A percentile compares a stretch with the other conserved stretches of the same genome.
These are phyloP conservation scores for Trapa incisa DNA, from an alignment of 345 rosid genomes.

Conservation along the genomic window DNA sequence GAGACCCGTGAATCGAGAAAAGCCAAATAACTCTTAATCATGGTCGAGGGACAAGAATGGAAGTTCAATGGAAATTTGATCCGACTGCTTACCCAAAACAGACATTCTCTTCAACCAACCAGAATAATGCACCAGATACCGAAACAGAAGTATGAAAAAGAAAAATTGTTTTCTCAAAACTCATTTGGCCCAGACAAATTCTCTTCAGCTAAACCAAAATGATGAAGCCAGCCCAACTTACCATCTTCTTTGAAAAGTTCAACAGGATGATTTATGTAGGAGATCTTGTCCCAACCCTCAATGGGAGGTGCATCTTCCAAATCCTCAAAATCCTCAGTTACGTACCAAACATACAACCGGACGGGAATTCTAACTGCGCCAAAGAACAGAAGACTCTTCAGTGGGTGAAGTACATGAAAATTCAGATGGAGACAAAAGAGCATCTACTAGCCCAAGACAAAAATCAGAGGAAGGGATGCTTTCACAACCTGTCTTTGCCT, in stretches of 20 bases:
- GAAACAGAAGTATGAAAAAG: neutral
- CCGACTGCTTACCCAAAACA: neutral
- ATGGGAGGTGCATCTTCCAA: slow-evolving; percentile 47
- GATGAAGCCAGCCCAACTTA: slow-evolving; percentile 12
- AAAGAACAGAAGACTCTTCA: neutral
- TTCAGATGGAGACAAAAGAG: neutral
- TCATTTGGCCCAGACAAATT: neutral
- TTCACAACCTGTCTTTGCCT: slow-evolving; percentile 56
- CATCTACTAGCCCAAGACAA: neutral
- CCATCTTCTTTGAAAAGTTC: slow-evolving; percentile 68
- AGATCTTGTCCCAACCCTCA: slow-evolving; percentile 76
- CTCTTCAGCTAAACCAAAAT: neutral
- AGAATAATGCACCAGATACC: neutral
- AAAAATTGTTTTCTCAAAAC: neutral
- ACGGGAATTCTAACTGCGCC: slow-evolving; percentile 54
- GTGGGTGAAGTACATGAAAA: neutral
- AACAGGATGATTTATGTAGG: slow-evolving; percentile 62
- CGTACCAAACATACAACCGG: slow-evolving; percentile 53
- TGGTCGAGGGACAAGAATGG: neutral
- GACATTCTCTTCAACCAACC: too few species aligned
- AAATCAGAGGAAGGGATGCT: neutral
- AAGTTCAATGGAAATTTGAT: neutral
- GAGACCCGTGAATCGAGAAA: neutral
- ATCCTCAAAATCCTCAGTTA: slow-evolving; percentile 48
- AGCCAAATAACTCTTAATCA: neutral